Evolutionary conservation across 2,329 filamentous ascomycete species (phyloP), one percentile per base, ranked within the genome.

Genomic region (Alternaria alternata): DNA sequence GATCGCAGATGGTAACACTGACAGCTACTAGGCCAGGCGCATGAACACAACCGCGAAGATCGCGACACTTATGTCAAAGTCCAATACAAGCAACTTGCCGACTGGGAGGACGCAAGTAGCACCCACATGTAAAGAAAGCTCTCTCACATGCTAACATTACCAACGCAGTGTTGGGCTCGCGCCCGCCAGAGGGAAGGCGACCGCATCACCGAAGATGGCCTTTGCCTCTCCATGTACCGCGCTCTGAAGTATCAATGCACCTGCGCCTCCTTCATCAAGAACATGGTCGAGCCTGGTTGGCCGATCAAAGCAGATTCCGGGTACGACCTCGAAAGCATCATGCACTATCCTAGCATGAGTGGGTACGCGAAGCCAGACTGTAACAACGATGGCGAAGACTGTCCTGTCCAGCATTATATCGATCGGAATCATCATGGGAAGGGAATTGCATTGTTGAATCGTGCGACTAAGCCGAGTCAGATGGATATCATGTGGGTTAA

Each of bases 31-130:
- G 59, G 51, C 6, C 54, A 59, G 56, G 41, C 44, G 24, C 51
- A 62, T 36, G 51, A 56, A 43, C 47, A 59, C 42, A 47, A 56
- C 18, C 51, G 51, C 28, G n/a, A 42, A 36, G 47, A 62, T 22
- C 51, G 55, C 41, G 47, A 62, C 39, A 56, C 51, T 5, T 56
- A 55, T 30, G 38, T 59, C 28, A 24, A 52, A 32, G 26, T 56
- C 34, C 26, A 47, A 7, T 56, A 62, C 36, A 36, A 28, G 9
- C 51, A 53, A 5, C 46, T 49, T 1, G n/a, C 18, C 4, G 59
- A 62, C 47, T 52, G 49, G 49, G 49, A 52, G 7, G 49, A 48
- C 18, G 28, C 32, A 34, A 22, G 18, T 9, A 20, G 3, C 11
- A 11, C 5, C 12, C n/a, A 7, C 18, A 39, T 9, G 4, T 4